These are phyloP conservation scores for Piper betle DNA, from an alignment of 164 flowering plant genomes.

Conservation along the genomic window DNA sequence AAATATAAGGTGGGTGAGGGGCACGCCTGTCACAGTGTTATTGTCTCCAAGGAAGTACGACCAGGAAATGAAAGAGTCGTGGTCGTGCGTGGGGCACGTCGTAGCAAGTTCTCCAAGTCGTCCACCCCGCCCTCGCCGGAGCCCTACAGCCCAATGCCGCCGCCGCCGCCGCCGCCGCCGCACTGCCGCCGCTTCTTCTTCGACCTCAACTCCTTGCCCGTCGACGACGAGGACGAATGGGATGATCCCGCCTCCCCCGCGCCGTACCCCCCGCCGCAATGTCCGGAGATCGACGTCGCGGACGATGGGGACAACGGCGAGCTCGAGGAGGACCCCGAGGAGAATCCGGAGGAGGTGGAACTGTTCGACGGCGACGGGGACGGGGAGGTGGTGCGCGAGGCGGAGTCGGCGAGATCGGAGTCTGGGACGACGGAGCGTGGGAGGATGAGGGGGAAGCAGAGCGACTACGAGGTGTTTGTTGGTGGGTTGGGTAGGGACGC, in stretches of 20 bases:
- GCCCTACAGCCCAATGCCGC: background rate
- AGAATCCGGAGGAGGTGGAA: conserved; percentile 5
- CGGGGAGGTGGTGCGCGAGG: background rate
- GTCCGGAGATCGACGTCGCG: background rate
- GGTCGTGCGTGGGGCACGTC: no score
- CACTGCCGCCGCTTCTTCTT: background rate
- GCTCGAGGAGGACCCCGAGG: conserved; percentile 1
- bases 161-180: background rate
- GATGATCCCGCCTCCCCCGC: background rate
- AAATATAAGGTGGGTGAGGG: no score
- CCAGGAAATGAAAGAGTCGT: no score
- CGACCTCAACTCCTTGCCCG: background rate
- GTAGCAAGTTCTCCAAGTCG: no score
- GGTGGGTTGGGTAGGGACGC: conserved; percentile 20
- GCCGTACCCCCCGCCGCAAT: background rate
- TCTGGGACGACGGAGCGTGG: background rate
- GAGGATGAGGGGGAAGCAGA: conserved; percentile 11
- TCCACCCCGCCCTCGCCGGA: background rate
- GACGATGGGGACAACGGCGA: background rate
- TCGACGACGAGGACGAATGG: background rate
- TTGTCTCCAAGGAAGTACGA: no score
- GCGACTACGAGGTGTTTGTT: conserved; percentile 16
- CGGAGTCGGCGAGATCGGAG: background rate
- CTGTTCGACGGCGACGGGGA: background rate
- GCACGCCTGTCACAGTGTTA: no score